phyloP scores from a whole-genome alignment of 108 stramenopile species.

The Cyclotella baltica region DNA sequence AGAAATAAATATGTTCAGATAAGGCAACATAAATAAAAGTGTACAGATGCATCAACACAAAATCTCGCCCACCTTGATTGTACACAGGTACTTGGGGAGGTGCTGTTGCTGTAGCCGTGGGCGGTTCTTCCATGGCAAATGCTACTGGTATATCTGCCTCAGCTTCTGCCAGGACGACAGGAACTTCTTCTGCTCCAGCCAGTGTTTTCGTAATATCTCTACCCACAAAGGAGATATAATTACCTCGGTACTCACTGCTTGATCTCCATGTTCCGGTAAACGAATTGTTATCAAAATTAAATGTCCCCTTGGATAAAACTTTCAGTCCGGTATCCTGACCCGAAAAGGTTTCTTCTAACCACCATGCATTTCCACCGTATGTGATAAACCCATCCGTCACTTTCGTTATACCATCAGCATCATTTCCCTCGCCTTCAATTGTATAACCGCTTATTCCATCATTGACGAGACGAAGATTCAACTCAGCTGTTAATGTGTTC shows the following conservation, averaged over 20 bases:
- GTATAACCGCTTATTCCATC: conserved; percentile 14
- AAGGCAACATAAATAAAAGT: neutral
- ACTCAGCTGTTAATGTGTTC: conserved; percentile 2
- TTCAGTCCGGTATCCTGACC: conserved; percentile 39
- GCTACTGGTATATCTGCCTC: conserved; percentile 7
- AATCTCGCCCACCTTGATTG: neutral
- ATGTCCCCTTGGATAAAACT: conserved; percentile 25
- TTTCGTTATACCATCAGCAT: conserved; percentile 27
- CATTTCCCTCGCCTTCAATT: conserved; percentile 25
- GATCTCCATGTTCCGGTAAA: conserved; percentile 37
- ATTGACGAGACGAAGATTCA: conserved; percentile 8
- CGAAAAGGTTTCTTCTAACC: conserved; percentile 32
- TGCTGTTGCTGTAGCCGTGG: neutral
- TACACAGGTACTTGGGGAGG: neutral
- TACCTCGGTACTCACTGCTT: conserved; percentile 21
- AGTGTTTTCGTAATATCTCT: conserved; percentile 20
- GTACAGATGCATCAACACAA: neutral
- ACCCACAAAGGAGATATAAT: conserved; percentile 17
- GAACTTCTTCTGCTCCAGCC: neutral
- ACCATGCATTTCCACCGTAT: conserved; percentile 34
- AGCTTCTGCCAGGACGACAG: neutral
- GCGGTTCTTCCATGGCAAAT: conserved; percentile 1
- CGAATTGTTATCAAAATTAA: conserved; percentile 36
- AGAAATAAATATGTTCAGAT: neutral
- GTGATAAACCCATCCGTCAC: conserved; percentile 29